Base-by-base conservation (phyloP, 495 filamentous ascomycete species). In the Trichocladium uniseriatum region DNA sequence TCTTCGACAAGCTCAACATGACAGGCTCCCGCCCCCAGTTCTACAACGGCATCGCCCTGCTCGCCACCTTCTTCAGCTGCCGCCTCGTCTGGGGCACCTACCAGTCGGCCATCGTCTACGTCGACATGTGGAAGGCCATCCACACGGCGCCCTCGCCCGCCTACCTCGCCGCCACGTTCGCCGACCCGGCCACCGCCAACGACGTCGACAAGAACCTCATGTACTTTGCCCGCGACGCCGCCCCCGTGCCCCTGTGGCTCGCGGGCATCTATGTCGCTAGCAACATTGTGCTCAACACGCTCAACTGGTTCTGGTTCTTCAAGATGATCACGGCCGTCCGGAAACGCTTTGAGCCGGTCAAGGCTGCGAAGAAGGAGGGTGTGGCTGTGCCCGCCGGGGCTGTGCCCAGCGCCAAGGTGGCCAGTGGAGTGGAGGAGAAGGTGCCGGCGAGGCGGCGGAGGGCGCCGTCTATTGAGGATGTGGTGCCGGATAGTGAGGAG, bases 251-350 rank as follows among this genome's bases (percentile, higher is more conserved):
- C 0, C 56, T 79, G 1, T 97, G 92, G 91, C 72, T 97, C 20
- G 85, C 85, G 3, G 57, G 71, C 14, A 74, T 80, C 21, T 97
- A 97, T 58, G 68, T 95, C 1, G 72, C 68, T 3, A 80, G 80
- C 35, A 97, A 98, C 60, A 37, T 91, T 20, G 74, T 83, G 4
- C 72, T 98, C 14, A 96, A 95, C 68, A 72, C 77, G 42, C 70
- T 98, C 39, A 98, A 98, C 67, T 89, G 89, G 64, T 90, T 82
- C 70, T 98, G 92, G 92, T 97, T 95, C 66, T 81, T 81, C 50
- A 92, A 91, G 76, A 98, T 98, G 92, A 86, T 98, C 51, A 78
- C 86, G 54, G 87, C 92, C 20, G 82, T 98, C 14, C 70, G 83
- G 52, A 94, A 92, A 73, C 76, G 92, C 19, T 98, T 98, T 65